Conservation (phyloP, 1,139 yeast species). For the Yamadazyma sp. region DNA sequence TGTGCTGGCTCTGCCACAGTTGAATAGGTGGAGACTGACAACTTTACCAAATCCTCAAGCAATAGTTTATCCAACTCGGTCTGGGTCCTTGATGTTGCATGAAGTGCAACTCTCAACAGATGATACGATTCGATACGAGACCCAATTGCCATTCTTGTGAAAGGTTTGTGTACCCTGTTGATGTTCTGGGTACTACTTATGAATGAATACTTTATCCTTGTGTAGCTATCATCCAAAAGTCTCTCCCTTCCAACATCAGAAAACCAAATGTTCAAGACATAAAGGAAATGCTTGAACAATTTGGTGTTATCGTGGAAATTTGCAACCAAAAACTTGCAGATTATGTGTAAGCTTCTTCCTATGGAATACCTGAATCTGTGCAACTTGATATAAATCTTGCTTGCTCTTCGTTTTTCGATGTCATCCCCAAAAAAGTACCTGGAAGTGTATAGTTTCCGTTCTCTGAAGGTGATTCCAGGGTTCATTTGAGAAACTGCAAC, state of each 20-base stretch:
- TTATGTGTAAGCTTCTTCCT: conserved; percentile 66
- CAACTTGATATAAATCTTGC: conserved; percentile 55
- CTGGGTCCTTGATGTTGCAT: conserved; percentile 73
- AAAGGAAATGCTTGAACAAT: conserved; percentile 62
- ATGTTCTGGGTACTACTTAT: conserved; percentile 39
- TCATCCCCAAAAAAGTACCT: conserved; percentile 59
- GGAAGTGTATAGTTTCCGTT: conserved; percentile 58
- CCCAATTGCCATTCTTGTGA: conserved; percentile 75
- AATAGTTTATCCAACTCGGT: conserved; percentile 65
- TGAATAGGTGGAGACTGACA: conserved; percentile 71
- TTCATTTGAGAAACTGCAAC: conserved; percentile 44
- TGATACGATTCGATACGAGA: conserved; percentile 79
- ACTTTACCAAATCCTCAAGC: conserved; percentile 64
- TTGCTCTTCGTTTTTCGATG: conserved; percentile 42
- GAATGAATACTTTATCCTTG: conserved; percentile 37
- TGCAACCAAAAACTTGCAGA: conserved; percentile 49
- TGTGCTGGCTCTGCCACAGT: conserved; percentile 74
- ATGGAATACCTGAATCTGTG: conserved; percentile 63
- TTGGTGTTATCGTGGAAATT: conserved; percentile 69
- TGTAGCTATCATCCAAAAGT: conserved; percentile 55
- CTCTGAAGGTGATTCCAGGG: conserved; percentile 56
- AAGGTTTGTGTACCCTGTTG: conserved; percentile 61
- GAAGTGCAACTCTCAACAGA: conserved; percentile 69
- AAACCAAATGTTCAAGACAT: conserved; percentile 76
- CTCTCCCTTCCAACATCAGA: conserved; percentile 81